Evolutionary conservation across 148 eudicot genomes (phyloP), one percentile per base, ranked within the genome.

Genomic region (Diospyros lotus): DNA sequence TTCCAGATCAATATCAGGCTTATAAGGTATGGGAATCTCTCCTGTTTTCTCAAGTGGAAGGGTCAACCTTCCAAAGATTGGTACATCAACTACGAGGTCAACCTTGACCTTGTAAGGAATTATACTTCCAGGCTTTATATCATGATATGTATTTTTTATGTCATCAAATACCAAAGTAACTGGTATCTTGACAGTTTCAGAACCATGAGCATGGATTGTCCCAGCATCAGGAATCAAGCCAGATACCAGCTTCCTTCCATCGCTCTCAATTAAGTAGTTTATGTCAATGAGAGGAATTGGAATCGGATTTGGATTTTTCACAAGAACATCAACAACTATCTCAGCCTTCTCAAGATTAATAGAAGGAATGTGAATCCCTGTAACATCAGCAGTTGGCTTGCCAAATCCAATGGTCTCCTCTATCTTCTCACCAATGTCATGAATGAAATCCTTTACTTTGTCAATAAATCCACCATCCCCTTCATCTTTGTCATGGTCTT

Each of bases 181-280:
- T 2, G 99, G 99, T 78, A 95, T 90, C 80, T 88, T 88, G 58
- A 95, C 83, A 74, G 99, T 92, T 84, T 95, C 97, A 1, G 96
- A 90, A 63, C 99, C 97, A 79, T 90, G 99, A 66, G 97, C 94
- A 77, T 85, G 94, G 67, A 95, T 92, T 2, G 99, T 90, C 42
- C 99, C 99, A 28, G 99, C 86, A 80, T 95, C 96, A 11, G 99
- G 99, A 68, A 95, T 92, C 84, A 92, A 56, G 4, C 99, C 99
- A 50, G 99, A 95, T 66, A 92, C 74, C 61, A 95, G 85, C 75
- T 95, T 95, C 79, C 99, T 86, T 64, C 90, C 97, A 42, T 95
- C 99, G 71, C 96, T 92, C 58, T 95, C 99, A 50, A 95, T 80
- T 72, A 87, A 76, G 84, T 95, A 95, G 82, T 92, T 88, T 69